Conservation (phyloP, 352 stramenopile genomes). For the Peronospora belbahrii region DNA sequence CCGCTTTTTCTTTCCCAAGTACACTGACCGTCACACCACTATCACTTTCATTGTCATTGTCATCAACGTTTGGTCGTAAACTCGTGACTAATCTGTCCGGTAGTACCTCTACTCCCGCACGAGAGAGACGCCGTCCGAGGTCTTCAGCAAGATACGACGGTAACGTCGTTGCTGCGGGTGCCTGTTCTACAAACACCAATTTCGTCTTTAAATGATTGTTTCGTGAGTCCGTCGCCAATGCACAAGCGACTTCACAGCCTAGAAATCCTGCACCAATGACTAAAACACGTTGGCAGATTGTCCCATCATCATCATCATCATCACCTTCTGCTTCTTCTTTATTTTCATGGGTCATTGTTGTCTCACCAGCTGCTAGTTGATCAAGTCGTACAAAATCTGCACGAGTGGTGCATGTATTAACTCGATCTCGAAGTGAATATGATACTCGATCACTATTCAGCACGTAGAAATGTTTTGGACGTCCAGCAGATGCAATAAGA, state of each 20-base stretch:
- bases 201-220: conserved; percentile 42
- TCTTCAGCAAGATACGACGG: conserved; percentile 80
- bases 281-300: conserved; percentile 59
- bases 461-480: conserved; percentile 84
- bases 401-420: conserved; percentile 80
- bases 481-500: conserved; percentile 77
- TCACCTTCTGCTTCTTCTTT: too few species aligned
- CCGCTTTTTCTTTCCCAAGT: conserved; percentile 52
- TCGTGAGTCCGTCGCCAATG: conserved; percentile 53
- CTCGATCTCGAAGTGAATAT: conserved; percentile 76
- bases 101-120: conserved; percentile 60
- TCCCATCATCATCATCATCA: too few species aligned
- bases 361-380: conserved; percentile 34
- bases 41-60: conserved; percentile 33
- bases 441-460: conserved; percentile 75
- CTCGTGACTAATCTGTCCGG: conserved; percentile 72
- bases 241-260: conserved; percentile 80
- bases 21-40: conserved; percentile 44
- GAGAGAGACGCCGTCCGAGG: conserved; percentile 43
- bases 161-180: conserved; percentile 55
- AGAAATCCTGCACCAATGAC: conserved; percentile 88
- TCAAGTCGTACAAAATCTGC: conserved; percentile 81
- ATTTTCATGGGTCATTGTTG: too few species aligned
- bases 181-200: conserved; percentile 48
- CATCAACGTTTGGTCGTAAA: conserved; percentile 44